Evolutionary conservation across 805 yeast genomes (phyloP), one percentile per base, ranked within the genome.

Genomic region (Spathaspora boniae): DNA sequence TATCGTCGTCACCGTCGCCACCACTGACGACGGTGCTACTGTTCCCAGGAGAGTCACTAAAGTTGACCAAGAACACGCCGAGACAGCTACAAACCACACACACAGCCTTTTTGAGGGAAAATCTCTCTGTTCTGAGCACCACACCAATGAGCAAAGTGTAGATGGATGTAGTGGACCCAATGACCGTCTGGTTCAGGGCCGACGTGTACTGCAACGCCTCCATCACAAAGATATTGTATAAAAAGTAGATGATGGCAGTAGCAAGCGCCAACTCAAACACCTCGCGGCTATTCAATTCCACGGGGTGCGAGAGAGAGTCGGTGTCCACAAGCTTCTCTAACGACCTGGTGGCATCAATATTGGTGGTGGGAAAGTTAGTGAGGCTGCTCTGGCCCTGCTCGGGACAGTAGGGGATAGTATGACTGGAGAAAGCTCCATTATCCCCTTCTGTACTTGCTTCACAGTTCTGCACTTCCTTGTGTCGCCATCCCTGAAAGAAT

Each of bases 121-220:
- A 60, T 5, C 47, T 45, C 37, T 75, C 81, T 14, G 70, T 66
- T 17, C 58, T 58, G 15, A 62, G 47, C 7, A 56, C 15, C 2
- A 53, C 58, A 1, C 80, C 76, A 15, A 73, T 51, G 11, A 72
- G 43, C 23, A 75, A 53, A 0, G 79, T 72, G 47, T 72, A 75
- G 4, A 73, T 59, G 9, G 79, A 69, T 3, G 78, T 65, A 1
- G 77, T 67, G 2, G 79, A 68, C 5, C 76, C 65, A 12, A 75
- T 47, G 7, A 74, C 70, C 0, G 79, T 70, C 44, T 67, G 74
- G 44, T 72, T 74, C 15, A 79, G 68, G 0, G 78, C 76, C 8
- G 75, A 65, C 0, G 81, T 75, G 45, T 61, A 75, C 41, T 61
- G 60, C 29, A 75, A 56, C 3, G 74, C 56, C n/a, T 54, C 35